Percentiles rank a stretch among this genome's conserved stretches.
These are phyloP conservation scores for Larix kaempferi DNA, from an alignment of 75 land plant genomes.

Conservation along the genomic window DNA sequence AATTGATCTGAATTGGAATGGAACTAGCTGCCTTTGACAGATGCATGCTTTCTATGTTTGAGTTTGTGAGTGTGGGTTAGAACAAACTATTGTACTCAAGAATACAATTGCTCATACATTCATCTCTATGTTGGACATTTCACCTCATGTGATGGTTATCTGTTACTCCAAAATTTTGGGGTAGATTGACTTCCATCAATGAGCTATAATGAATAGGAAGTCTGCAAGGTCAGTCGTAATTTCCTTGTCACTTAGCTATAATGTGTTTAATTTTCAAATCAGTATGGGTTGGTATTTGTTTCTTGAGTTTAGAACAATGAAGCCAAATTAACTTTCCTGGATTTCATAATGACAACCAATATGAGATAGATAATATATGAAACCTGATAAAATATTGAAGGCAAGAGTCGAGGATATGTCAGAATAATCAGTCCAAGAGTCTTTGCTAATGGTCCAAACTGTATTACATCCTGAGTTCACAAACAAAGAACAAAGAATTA, in stretches of 20 bases:
- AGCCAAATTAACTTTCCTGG: not conserved
- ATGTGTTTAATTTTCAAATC: not conserved
- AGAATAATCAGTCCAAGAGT: conserved; percentile 75
- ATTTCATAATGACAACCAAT: not conserved
- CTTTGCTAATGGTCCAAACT: conserved; percentile 80
- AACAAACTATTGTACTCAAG: too few species aligned
- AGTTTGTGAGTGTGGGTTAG: too few species aligned
- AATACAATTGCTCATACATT: too few species aligned
- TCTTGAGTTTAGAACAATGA: not conserved
- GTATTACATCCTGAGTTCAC: conserved; percentile 87
- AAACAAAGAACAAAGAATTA: not conserved
- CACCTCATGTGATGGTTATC: too few species aligned
- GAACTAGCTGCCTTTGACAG: too few species aligned
- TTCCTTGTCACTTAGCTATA: not conserved
- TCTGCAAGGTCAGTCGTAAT: not conserved
- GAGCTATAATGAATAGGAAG: not conserved
- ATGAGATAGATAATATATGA: not conserved
- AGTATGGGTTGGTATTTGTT: not conserved
- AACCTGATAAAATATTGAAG: conserved; percentile 88
- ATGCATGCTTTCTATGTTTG: too few species aligned
- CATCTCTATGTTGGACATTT: too few species aligned
- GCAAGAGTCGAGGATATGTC: conserved; percentile 62
- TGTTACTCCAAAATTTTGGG: too few species aligned
- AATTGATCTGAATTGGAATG: too few species aligned
- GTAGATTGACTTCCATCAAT: not conserved